Evolutionary conservation across 2,329 filamentous ascomycete genomes (phyloP).

Genomic region (Pseudocercospora musae): DNA sequence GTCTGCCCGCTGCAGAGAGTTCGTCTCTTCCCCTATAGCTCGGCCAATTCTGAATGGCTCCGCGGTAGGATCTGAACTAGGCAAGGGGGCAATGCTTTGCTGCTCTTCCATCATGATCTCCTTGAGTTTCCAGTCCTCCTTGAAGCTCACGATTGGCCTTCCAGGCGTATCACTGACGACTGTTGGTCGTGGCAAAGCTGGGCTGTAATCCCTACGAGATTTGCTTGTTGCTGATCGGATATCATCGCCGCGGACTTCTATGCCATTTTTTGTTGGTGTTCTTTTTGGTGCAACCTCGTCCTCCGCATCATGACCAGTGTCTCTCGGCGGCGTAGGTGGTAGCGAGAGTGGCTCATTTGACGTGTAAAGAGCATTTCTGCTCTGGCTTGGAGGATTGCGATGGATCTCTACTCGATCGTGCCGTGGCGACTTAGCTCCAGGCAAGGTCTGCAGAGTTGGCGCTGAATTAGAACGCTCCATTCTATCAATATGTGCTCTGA

Average conservation of each 20-base stretch:
- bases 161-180: conserved; percentile 87
- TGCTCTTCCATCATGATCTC: conserved; percentile 67
- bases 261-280: conserved; percentile 52
- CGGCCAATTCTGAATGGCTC: background rate
- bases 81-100: conserved; percentile 26
- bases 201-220: conserved; percentile 78
- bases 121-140: conserved; percentile 74
- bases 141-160: conserved; percentile 95
- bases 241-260: conserved; percentile 58
- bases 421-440: conserved; percentile 25
- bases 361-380: conserved; percentile 75
- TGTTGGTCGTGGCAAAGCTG: conserved; percentile 81
- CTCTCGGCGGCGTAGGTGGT: conserved; percentile 34
- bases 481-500: conserved; percentile 53
- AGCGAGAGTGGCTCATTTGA: conserved; percentile 55
- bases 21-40: background rate
- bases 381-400: conserved; percentile 78
- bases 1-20: background rate
- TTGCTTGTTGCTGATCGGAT: conserved; percentile 89
- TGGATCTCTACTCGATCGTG: conserved; percentile 68
- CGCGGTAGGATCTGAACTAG: conserved; percentile 2
- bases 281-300: conserved; percentile 45
- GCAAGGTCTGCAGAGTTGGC: conserved; percentile 36
- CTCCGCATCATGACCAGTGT: conserved; percentile 44
- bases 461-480: conserved; percentile 46